Conservation (phyloP, 2,329 filamentous ascomycete genomes). For the Diaporthe citriasiana region DNA sequence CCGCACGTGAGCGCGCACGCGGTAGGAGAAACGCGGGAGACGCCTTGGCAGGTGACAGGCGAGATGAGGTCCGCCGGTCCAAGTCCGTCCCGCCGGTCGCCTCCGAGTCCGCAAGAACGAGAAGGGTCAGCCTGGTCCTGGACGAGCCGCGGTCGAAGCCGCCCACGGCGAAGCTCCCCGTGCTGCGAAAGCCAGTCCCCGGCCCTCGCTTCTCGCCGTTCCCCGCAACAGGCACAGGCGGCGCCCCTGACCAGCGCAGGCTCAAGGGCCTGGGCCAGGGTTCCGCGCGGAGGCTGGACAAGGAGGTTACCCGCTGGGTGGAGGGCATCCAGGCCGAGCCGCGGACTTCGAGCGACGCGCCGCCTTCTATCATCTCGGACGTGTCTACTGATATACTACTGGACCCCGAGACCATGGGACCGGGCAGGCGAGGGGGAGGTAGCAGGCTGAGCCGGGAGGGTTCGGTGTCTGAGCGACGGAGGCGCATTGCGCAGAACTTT, state of each 20-base stretch:
- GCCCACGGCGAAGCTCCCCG: conserved; percentile 1
- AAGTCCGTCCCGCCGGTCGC: conserved; percentile 5
- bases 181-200: not conserved
- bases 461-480: not conserved
- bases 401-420: not conserved
- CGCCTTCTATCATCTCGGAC: conserved; percentile 13
- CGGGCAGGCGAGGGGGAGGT: not conserved
- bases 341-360: conserved; percentile 1
- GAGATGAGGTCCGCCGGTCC: not conserved
- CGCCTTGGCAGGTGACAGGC: not conserved
- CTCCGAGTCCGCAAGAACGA: not conserved
- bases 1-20: not conserved
- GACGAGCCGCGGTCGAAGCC: conserved; percentile 29
- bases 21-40: not conserved
- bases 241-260: not conserved
- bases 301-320: conserved; percentile 16
- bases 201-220: conserved; percentile 15
- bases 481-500: conserved; percentile 29
- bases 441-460: not conserved
- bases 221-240: not conserved
- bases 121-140: not conserved
- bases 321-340: conserved; percentile 24
- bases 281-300: conserved; percentile 16
- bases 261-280: conserved; percentile 37
- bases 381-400: conserved; percentile 5